Percentiles rank a stretch among this genome's conserved stretches.
Evolutionary conservation across 2,329 filamentous ascomycete genomes (phyloP).

Genomic region (Cladophialophora bantiana): DNA sequence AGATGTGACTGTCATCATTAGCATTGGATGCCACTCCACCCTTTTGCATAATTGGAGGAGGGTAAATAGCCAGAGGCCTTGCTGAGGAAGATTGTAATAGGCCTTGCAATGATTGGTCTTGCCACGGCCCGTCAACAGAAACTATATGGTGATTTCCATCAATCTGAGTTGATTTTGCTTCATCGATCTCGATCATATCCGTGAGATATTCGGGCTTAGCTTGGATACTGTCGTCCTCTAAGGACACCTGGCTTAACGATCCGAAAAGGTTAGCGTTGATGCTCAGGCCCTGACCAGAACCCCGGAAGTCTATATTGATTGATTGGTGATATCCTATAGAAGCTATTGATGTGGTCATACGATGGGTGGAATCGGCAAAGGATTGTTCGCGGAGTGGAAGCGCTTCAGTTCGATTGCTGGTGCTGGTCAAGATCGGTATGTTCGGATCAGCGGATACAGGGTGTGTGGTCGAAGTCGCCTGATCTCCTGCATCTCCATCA

Average conservation of each 20-base stretch:
- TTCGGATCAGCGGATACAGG: neutral
- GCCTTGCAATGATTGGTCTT: constrained; percentile 1
- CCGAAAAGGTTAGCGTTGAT: constrained; percentile 39
- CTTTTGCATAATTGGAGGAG: constrained; percentile 12
- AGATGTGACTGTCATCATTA: neutral
- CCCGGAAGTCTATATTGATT: constrained; percentile 38
- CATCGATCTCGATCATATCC: neutral
- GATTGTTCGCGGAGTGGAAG: constrained; percentile 21
- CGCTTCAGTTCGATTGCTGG: constrained; percentile 10
- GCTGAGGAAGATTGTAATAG: constrained; percentile 10
- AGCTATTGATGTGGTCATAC: constrained; percentile 33
- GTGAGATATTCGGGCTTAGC: constrained; percentile 16
- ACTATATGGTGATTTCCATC: neutral
- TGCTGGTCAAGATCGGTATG: neutral
- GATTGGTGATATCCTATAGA: constrained; percentile 40
- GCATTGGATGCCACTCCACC: constrained; percentile 12
- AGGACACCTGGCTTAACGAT: constrained; percentile 35
- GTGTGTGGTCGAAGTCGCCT: neutral
- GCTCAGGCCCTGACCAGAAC: constrained; percentile 28
- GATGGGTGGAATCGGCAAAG: constrained; percentile 20
- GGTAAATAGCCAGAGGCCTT: constrained; percentile 5
- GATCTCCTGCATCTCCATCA: neutral
- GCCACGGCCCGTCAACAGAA: neutral
- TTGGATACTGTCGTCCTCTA: constrained; percentile 25
- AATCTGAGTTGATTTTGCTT: constrained; percentile 10